Conservation (phyloP, 805 yeast genomes). For the Candida oleophila region DNA sequence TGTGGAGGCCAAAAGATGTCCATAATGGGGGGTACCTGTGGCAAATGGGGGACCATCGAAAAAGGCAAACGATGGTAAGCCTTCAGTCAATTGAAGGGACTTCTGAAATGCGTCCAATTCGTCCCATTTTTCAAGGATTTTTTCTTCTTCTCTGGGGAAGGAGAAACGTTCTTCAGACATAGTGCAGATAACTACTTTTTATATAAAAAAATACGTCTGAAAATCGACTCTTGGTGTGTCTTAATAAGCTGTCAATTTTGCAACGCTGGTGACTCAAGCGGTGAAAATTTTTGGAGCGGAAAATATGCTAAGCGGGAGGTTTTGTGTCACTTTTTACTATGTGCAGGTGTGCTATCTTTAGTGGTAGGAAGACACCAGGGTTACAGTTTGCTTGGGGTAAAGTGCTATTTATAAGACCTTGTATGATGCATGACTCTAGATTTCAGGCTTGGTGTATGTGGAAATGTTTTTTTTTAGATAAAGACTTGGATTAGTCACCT, state of each 20-base stretch:
- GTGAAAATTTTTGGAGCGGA: neutral
- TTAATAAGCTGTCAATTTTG: too few relatives aligned
- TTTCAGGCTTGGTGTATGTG: too few relatives aligned
- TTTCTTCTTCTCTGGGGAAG: constrained; percentile 89
- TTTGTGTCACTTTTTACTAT: neutral
- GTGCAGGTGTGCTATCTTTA: too few relatives aligned
- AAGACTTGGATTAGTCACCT: too few relatives aligned
- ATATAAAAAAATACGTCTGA: neutral
- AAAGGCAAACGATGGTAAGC: constrained; percentile 83
- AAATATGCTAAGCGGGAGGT: neutral
- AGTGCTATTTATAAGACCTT: too few relatives aligned
- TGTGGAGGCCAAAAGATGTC: constrained; percentile 95
- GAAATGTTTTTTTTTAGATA: too few relatives aligned
- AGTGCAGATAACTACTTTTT: neutral
- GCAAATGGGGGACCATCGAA: constrained; percentile 99
- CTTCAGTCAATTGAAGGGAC: constrained; percentile 79
- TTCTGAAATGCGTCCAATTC: constrained; percentile 93
- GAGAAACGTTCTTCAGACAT: constrained; percentile 43
- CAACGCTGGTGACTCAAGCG: neutral
- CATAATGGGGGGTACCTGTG: constrained; percentile 98
- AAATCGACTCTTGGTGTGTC: too few relatives aligned
- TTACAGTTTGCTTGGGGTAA: too few relatives aligned
- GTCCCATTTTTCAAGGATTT: constrained; percentile 77
- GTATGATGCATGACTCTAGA: too few relatives aligned
- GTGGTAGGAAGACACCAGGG: too few relatives aligned